A percentile compares a stretch with the other conserved stretches of the same genome.
Conservation (phyloP, 768 basidiomycete genomes). For the Boletus edulis region DNA sequence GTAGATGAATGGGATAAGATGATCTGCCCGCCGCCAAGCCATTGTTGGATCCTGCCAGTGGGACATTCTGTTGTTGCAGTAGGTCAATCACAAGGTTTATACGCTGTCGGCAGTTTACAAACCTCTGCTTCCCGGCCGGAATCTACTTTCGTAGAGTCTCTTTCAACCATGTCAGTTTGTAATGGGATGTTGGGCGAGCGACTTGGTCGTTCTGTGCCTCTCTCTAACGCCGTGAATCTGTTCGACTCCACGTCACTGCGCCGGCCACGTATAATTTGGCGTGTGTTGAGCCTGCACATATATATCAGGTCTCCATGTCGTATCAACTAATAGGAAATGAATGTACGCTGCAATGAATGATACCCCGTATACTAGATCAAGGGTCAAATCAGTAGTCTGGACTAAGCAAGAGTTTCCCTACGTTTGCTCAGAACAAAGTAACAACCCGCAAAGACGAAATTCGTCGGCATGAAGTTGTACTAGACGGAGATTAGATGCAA, state of each 20-base stretch:
- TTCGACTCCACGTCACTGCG: constrained; percentile 45
- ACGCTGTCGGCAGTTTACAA: background rate
- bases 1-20: background rate
- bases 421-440: constrained; percentile 69
- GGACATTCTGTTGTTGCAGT: background rate
- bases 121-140: constrained; percentile 4
- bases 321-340: background rate
- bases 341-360: constrained; percentile 64
- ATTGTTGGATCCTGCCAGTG: background rate
- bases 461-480: constrained; percentile 54
- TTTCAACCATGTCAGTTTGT: background rate
- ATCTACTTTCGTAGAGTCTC: background rate
- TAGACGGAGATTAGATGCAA: constrained; percentile 21
- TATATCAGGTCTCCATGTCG: constrained; percentile 8
- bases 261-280: constrained; percentile 49
- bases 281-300: constrained; percentile 53
- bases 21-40: constrained; percentile 5
- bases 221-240: constrained; percentile 25
- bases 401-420: constrained; percentile 31
- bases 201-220: constrained; percentile 10
- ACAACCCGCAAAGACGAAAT: constrained; percentile 57
- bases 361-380: constrained; percentile 50
- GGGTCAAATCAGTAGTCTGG: background rate
- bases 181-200: constrained; percentile 1
- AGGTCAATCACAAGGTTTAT: background rate